Percentiles rank a stretch among this genome's conserved stretches.
phyloP scores from a whole-genome alignment of 2,329 filamentous ascomycete species.

The Neofusicoccum umdonicola region DNA sequence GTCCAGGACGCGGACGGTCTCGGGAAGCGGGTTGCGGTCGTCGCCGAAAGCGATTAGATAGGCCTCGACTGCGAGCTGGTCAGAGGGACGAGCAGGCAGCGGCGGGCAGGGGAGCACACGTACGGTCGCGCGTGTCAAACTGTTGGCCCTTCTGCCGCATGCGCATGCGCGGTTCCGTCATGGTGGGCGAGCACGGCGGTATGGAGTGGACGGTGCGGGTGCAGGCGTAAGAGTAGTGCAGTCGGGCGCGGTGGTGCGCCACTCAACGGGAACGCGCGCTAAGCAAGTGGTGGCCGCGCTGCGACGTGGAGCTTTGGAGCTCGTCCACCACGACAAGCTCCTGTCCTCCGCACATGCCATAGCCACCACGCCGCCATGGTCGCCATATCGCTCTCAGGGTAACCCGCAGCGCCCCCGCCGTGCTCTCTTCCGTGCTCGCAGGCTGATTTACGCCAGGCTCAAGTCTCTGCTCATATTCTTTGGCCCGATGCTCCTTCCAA shows the following conservation, averaged over 20 bases:
- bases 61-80: conserved; percentile 58
- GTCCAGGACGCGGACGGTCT: conserved; percentile 84
- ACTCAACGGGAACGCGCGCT: not conserved
- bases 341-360: not conserved
- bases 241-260: not conserved
- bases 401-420: not conserved
- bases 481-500: conserved; percentile 70
- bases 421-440: not conserved
- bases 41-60: conserved; percentile 82
- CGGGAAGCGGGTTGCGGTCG: conserved; percentile 70
- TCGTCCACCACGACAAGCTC: not conserved
- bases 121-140: conserved; percentile 44
- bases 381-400: conserved; percentile 14
- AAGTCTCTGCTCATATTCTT: conserved; percentile 51
- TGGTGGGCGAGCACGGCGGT: conserved; percentile 22
- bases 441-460: conserved; percentile 18
- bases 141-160: conserved; percentile 47
- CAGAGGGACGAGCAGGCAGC: conserved; percentile 11
- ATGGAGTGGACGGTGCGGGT: not conserved
- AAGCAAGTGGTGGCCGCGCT: conserved; percentile 7
- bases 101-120: conserved; percentile 19
- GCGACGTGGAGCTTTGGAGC: conserved; percentile 14
- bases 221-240: not conserved
- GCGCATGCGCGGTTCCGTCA: conserved; percentile 51
- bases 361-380: not conserved